Base-by-base conservation (phyloP, 2,329 filamentous ascomycete genomes). In the Phialophora tarda region DNA sequence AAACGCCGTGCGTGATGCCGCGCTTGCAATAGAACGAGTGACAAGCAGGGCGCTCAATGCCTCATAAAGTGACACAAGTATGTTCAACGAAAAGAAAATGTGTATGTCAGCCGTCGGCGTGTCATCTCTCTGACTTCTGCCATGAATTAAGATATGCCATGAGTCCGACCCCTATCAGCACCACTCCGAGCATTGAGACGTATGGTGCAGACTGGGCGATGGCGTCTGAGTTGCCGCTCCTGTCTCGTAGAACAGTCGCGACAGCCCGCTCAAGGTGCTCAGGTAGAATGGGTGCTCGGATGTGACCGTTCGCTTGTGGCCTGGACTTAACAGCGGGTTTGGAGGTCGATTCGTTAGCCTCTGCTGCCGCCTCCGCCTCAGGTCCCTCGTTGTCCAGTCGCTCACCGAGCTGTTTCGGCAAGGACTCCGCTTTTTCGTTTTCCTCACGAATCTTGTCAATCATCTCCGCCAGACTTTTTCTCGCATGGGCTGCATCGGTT, bases 91-190 rank as follows among this genome's bases (percentile, higher is more conserved):
- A 69, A 41, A 55, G 63, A 65, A 65, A 41, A 32, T 28, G 59
- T 14, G 28, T 59, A 23, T 38, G 14, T 24, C n/a, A 7, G 38
- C 17, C 30, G 10, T 30, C 34, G 10, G 44, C 28, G 21, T 26
- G 51, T 77, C 76, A 83, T 75, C 79, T 80, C 67, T 84, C 83
- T 62, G 80, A 77, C 73, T 83, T 83, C 74, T 92, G 90, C 91
- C 91, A 94, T 59, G 90, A 89, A 74, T 95, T 95, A 72, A 95
- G 84, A 78, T 93, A 93, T 50, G 90, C 91, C 91, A 95, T 95
- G 70, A 95, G 77, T 14, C 91, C 90, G 81, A 95, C 89, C 34
- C 91, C 91, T 67, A 95, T 81, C 63, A 95, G 78, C 28, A 95
- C 91, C 34, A 95, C 91, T 11, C 91, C 90, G 54, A 95, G 79